Evolutionary conservation across 148 eudicot genomes (phyloP).

Genomic region (Heliosperma pusillum): DNA sequence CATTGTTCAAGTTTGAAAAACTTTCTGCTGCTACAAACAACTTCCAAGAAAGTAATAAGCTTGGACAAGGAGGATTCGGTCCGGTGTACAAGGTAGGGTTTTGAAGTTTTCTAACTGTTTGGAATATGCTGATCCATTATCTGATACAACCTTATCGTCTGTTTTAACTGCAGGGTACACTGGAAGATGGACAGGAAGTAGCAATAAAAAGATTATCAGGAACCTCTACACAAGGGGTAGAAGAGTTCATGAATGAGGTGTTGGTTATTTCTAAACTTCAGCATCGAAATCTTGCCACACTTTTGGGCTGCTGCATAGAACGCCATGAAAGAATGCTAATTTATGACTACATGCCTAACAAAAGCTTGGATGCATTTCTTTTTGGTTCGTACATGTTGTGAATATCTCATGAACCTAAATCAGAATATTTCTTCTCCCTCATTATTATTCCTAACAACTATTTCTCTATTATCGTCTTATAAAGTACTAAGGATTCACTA

Average conservation of each 20-base stretch:
- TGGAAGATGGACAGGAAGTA: conserved; percentile 31
- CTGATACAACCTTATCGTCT: neutral
- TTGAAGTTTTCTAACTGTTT: neutral
- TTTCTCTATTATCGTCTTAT: neutral
- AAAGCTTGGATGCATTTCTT: conserved; percentile 32
- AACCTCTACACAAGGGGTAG: conserved; percentile 33
- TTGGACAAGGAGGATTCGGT: conserved; percentile 50
- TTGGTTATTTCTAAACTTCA: conserved; percentile 37
- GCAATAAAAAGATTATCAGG: conserved; percentile 35
- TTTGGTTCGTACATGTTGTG: conserved; percentile 23
- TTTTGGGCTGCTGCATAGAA: conserved; percentile 38
- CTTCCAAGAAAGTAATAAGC: conserved; percentile 30
- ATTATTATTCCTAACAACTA: no score
- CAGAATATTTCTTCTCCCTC: neutral
- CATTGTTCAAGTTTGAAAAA: conserved; percentile 24
- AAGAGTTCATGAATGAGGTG: conserved; percentile 41
- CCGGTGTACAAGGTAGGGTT: conserved; percentile 32
- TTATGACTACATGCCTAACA: conserved; percentile 37
- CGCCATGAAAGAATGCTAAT: conserved; percentile 29
- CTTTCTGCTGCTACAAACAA: conserved; percentile 28
- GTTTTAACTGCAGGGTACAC: conserved; percentile 23
- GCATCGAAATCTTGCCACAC: conserved; percentile 40
- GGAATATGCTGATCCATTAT: neutral
- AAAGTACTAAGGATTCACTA: neutral
- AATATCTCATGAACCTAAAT: neutral